Evolutionary conservation across 768 basidiomycete genomes (phyloP).

Genomic region (Lyophyllum shimeji): DNA sequence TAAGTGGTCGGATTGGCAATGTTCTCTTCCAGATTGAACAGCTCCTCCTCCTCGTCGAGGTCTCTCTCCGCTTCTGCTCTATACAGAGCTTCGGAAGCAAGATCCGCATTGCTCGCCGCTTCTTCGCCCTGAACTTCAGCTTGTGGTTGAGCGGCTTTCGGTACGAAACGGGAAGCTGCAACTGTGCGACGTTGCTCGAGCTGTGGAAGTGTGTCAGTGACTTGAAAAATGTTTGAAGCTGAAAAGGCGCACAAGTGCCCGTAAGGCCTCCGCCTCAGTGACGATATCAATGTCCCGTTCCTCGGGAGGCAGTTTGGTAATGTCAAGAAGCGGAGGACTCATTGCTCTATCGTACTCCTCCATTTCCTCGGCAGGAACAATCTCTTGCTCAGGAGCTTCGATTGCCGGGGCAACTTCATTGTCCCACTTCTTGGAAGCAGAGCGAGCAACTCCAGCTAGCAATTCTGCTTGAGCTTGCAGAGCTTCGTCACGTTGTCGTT

Average conservation of each 20-base stretch:
- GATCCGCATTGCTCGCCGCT: conserved; percentile 61
- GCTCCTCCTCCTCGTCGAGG: conserved; percentile 93
- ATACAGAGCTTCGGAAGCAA: conserved; percentile 89
- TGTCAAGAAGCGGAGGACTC: conserved; percentile 79
- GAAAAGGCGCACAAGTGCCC: conserved; percentile 55
- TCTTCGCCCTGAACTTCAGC: conserved; percentile 59
- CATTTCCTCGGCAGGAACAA: conserved; percentile 53
- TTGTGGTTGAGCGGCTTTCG: conserved; percentile 65
- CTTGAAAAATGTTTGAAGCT: background rate
- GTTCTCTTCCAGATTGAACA: conserved; percentile 92
- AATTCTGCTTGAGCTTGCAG: conserved; percentile 91
- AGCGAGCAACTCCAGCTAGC: conserved; percentile 71
- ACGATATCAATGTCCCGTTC: conserved; percentile 83
- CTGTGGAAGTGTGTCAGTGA: conserved; percentile 35
- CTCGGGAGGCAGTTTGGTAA: conserved; percentile 67
- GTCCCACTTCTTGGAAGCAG: conserved; percentile 41
- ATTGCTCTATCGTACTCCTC: conserved; percentile 84
- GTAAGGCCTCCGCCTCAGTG: conserved; percentile 62
- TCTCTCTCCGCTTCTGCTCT: conserved; percentile 91
- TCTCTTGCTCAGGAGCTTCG: conserved; percentile 31
- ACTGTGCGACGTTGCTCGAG: conserved; percentile 78
- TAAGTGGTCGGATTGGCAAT: conserved; percentile 82
- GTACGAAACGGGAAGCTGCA: conserved; percentile 84
- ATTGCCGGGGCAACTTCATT: conserved; percentile 35
- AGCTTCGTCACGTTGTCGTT: conserved; percentile 94